Evolutionary conservation across 2,329 filamentous ascomycete genomes (phyloP), one percentile per base, ranked within the genome.

Genomic region (Leptographium procerum): DNA sequence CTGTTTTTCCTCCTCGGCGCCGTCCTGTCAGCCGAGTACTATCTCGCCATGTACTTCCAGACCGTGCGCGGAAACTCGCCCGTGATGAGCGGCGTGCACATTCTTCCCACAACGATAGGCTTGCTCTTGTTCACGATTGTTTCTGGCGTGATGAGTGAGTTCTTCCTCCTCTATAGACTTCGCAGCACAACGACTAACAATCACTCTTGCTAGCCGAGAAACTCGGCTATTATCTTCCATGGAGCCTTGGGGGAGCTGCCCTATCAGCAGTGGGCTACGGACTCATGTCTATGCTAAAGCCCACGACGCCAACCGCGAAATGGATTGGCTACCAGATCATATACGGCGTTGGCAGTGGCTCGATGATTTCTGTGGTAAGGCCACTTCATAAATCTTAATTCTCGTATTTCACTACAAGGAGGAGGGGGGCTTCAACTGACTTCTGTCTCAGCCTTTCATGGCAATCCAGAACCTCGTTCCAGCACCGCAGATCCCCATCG

Each of bases 1-100:
- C 5, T 66, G 19, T 71, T 72, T 60, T 71, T 70, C 58, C 64
- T 68, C n/a, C 65, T 62, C 0, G 66, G 66, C 1, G 59, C 61
- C 11, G 71, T 67, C 60, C 70, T 71, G 61, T 55, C 71, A 1
- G 60, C 69, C 3, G 59, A 70, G 5, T 71, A 69, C 65, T 69
- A 69, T 57, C 63, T 73, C 0, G 68, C 72, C 0, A 67, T 68
- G 50, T 67, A 62, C 65, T 65, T 69, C 65, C 62, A 69, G 62
- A 57, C 66, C 61, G 54, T 48, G 2, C 40, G 11, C 26, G 54
- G 24, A 16, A n/a, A 31, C 3, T 45, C 51, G 13, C 55, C 60
- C 40, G 33, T 63, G 11, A 63, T 63, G 59, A 67, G 66, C 16
- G 69, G 69, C 31, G 64, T 70, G 14, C 62, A 65, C 56, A 63